These are phyloP conservation scores for Mollisiaceae sp. DNA, from an alignment of 2,329 filamentous ascomycete species.

Conservation along the genomic window DNA sequence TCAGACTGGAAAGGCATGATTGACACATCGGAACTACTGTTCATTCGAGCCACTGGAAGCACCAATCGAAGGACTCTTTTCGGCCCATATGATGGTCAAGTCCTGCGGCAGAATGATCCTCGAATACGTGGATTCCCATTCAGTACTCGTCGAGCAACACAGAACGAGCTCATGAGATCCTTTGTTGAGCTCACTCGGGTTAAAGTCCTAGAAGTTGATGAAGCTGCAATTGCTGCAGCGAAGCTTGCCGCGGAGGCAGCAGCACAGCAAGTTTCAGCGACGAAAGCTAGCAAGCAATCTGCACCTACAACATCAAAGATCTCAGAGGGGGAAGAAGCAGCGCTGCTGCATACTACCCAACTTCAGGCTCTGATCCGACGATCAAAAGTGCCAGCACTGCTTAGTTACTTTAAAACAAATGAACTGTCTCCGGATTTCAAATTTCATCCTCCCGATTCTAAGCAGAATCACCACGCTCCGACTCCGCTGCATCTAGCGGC, in stretches of 20 bases:
- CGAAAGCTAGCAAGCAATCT: slow-evolving; percentile 52
- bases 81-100: slow-evolving; percentile 87
- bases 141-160: slow-evolving; percentile 87
- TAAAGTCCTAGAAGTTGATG: slow-evolving; percentile 80
- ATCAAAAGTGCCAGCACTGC: slow-evolving; percentile 84
- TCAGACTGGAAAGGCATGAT: slow-evolving; percentile 85
- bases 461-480: slow-evolving; percentile 75
- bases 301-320: slow-evolving; percentile 60
- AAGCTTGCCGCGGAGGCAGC: slow-evolving; percentile 53
- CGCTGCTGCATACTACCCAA: slow-evolving; percentile 83
- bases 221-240: slow-evolving; percentile 60
- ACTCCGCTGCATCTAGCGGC: slow-evolving; percentile 87
- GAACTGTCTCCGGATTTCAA: slow-evolving; percentile 71
- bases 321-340: slow-evolving; percentile 83
- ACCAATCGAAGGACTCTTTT: slow-evolving; percentile 89
- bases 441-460: slow-evolving; percentile 71
- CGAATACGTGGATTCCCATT: slow-evolving; percentile 90
- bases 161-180: slow-evolving; percentile 90
- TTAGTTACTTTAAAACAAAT: slow-evolving; percentile 84
- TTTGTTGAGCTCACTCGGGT: slow-evolving; percentile 93
- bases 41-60: slow-evolving; percentile 85
- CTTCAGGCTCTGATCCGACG: slow-evolving; percentile 86
- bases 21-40: slow-evolving; percentile 82
- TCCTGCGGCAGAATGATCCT: slow-evolving; percentile 78
- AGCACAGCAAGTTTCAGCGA: slow-evolving; percentile 48